These are phyloP conservation scores for Diplodia seriata DNA, from an alignment of 2,329 filamentous ascomycete genomes.

Conservation along the genomic window DNA sequence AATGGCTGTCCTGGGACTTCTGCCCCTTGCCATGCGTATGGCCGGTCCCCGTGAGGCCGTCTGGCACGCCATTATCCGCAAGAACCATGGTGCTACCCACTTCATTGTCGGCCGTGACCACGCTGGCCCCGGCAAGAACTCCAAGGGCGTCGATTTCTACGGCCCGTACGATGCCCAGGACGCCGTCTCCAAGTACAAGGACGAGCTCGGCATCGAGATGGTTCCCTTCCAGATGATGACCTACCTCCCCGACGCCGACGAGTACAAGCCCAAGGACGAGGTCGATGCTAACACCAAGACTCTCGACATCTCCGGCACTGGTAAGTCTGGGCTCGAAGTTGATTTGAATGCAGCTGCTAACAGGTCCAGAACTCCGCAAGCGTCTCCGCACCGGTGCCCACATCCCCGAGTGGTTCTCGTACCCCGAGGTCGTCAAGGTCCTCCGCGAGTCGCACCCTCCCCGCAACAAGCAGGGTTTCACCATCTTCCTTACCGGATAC, in stretches of 20 bases:
- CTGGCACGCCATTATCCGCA: conserved; percentile 99
- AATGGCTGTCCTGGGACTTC: conserved; percentile 94
- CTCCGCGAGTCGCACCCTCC: conserved; percentile 96
- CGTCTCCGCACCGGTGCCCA: conserved; percentile 90
- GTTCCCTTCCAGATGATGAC: conserved; percentile 99
- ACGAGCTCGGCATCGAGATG: conserved; percentile 97
- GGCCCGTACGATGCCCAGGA: conserved; percentile 97
- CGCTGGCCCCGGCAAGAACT: conserved; percentile 97
- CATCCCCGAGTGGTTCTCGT: conserved; percentile 99
- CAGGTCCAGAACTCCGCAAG: conserved; percentile 84
- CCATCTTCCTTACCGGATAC: conserved; percentile 96
- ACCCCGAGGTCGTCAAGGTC: conserved; percentile 96
- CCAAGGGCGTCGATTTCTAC: conserved; percentile 95
- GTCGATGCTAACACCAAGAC: conserved; percentile 84
- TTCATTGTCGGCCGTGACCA: conserved; percentile 99
- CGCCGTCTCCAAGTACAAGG: conserved; percentile 93
- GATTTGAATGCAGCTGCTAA: conserved; percentile 3
- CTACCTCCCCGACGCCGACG: conserved; percentile 94
- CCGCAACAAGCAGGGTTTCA: conserved; percentile 92
- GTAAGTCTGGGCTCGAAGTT: conserved; percentile 37
- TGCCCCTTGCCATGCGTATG: conserved; percentile 98
- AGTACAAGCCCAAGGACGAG: conserved; percentile 93
- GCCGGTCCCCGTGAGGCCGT: conserved; percentile 96
- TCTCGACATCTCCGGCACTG: conserved; percentile 60
- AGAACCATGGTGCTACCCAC: conserved; percentile 98